These are phyloP conservation scores for Aspergillus tanneri DNA, from an alignment of 2,329 filamentous ascomycete genomes.

Conservation along the genomic window DNA sequence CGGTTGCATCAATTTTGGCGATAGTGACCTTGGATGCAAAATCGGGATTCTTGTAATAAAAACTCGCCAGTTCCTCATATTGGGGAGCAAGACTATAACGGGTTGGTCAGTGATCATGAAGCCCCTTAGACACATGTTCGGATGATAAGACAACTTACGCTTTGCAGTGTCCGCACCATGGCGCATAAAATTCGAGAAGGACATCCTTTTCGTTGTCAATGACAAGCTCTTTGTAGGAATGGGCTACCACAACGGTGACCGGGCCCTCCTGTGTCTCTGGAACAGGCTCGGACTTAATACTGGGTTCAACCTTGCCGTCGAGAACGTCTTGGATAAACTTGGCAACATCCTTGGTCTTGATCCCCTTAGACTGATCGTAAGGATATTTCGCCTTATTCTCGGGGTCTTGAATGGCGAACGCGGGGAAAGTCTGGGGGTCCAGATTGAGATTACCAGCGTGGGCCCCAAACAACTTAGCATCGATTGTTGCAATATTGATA, in stretches of 20 bases:
- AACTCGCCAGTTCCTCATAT: constrained; percentile 62
- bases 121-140: not conserved
- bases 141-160: constrained; percentile 44
- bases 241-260: constrained; percentile 84
- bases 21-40: constrained; percentile 61
- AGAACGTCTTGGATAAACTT: constrained; percentile 83
- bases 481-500: constrained; percentile 97
- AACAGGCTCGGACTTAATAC: constrained; percentile 97
- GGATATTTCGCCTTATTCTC: constrained; percentile 97
- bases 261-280: constrained; percentile 90
- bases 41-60: constrained; percentile 54
- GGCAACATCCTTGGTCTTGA: constrained; percentile 70
- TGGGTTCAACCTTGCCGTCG: constrained; percentile 85
- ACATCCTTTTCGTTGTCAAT: constrained; percentile 96
- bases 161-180: constrained; percentile 73
- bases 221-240: constrained; percentile 89
- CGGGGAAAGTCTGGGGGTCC: constrained; percentile 89
- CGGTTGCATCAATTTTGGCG: constrained; percentile 92
- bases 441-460: constrained; percentile 98
- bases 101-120: not conserved
- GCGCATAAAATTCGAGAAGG: constrained; percentile 96
- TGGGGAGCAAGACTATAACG: constrained; percentile 59
- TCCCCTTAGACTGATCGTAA: constrained; percentile 77
- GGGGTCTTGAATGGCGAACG: constrained; percentile 96
- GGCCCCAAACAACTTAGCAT: constrained; percentile 88